Percentiles rank a stretch among this genome's conserved stretches.
Evolutionary conservation across 1,139 yeast species (phyloP).

Genomic region (Citeromyces hawaiiensis): DNA sequence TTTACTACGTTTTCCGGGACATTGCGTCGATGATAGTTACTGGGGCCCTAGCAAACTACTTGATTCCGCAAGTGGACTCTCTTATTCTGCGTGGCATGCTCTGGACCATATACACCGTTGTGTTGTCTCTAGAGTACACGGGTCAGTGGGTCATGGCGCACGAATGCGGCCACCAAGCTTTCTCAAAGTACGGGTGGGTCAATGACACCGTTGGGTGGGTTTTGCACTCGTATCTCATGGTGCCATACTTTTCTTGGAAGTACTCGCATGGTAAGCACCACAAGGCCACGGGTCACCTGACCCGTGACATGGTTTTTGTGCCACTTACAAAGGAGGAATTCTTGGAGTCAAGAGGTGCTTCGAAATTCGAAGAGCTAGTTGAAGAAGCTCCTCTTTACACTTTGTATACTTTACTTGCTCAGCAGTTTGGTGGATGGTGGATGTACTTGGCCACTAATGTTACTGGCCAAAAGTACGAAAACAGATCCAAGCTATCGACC

Average conservation of each 20-base stretch:
- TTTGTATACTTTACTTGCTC: conserved; percentile 38
- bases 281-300: conserved; percentile 75
- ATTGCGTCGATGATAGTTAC: conserved; percentile 33
- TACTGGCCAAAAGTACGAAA: conserved; percentile 60
- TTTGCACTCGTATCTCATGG: conserved; percentile 63
- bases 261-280: conserved; percentile 76
- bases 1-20: conserved; percentile 57
- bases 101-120: conserved; percentile 24
- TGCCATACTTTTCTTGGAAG: conserved; percentile 84
- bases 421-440: conserved; percentile 71
- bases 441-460: conserved; percentile 55
- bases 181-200: conserved; percentile 53
- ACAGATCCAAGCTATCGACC: conserved; percentile 29
- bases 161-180: conserved; percentile 86
- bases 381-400: conserved; percentile 69
- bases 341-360: conserved; percentile 23
- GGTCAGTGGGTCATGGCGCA: conserved; percentile 85
- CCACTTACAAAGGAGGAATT: conserved; percentile 54
- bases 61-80: conserved; percentile 36
- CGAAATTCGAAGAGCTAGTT: conserved; percentile 39
- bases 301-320: conserved; percentile 73
- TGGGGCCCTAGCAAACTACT: conserved; percentile 39
- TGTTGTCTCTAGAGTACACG: conserved; percentile 20
- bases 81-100: conserved; percentile 32
- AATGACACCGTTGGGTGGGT: conserved; percentile 78